phyloP scores from a whole-genome alignment of 371 early-diverging fungal genomes.

The Vairimorpha apis region DNA sequence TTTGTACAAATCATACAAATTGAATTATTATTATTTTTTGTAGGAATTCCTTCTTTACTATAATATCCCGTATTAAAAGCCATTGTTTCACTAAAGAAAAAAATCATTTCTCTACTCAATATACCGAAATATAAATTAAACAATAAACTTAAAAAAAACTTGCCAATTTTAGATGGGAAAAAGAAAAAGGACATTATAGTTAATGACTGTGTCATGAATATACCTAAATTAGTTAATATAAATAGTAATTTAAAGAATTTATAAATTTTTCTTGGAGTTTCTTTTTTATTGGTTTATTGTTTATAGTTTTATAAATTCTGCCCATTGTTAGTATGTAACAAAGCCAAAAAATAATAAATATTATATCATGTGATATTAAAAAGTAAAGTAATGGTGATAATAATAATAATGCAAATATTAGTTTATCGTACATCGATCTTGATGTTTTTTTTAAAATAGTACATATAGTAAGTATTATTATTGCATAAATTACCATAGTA shows the following conservation, averaged over 20 bases:
- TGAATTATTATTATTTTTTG: conserved; percentile 28
- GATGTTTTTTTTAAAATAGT: conserved; percentile 50
- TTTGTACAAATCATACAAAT: conserved; percentile 55
- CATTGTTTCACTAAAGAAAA: conserved; percentile 55
- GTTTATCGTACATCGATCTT: conserved; percentile 36
- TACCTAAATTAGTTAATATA: conserved; percentile 35
- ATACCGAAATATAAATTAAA: conserved; percentile 60
- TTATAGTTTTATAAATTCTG: conserved; percentile 32
- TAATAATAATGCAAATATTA: conserved; percentile 39
- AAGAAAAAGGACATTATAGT: conserved; percentile 25
- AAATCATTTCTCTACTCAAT: conserved; percentile 54
- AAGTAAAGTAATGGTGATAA: conserved; percentile 51
- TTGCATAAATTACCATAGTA: conserved; percentile 38
- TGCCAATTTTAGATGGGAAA: neutral
- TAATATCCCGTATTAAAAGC: conserved; percentile 51
- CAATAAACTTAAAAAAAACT: conserved; percentile 29
- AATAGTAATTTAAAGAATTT: conserved; percentile 46
- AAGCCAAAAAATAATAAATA: conserved; percentile 49
- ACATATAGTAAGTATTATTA: conserved; percentile 54
- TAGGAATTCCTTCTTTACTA: conserved; percentile 51
- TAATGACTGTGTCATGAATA: conserved; percentile 15
- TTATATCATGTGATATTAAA: conserved; percentile 24
- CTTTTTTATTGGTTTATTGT: conserved; percentile 11
- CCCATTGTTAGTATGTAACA: conserved; percentile 32
- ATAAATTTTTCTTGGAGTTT: conserved; percentile 43